A percentile compares a stretch with the other conserved stretches of the same genome.
Conservation (phyloP, 306 rosid species). For the Begonia fuchsioides region DNA sequence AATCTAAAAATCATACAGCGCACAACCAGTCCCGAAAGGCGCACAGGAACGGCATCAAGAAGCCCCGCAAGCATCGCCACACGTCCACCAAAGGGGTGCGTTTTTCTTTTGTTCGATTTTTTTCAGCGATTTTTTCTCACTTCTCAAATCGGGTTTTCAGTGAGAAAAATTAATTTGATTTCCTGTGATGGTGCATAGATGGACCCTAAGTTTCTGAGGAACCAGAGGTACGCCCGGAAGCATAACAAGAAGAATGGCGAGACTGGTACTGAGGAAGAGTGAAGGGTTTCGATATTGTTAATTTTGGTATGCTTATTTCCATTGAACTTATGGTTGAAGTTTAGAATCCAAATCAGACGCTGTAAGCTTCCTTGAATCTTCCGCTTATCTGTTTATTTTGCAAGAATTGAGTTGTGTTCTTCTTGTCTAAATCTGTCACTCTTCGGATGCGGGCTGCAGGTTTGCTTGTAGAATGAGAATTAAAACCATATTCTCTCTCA, state of each 20-base stretch:
- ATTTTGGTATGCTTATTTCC: no score
- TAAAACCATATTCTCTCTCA: no score
- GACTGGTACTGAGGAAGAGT: conserved; percentile 46
- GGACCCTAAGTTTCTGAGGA: conserved; percentile 98
- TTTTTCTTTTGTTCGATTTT: not conserved
- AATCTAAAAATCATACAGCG: conserved; percentile 99
- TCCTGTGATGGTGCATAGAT: conserved; percentile 25
- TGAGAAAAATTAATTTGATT: not conserved
- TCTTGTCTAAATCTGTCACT: no score
- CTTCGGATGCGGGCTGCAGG: no score
- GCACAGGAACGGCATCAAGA: conserved; percentile 91
- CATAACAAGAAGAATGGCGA: conserved; percentile 66
- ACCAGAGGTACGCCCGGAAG: conserved; percentile 99
- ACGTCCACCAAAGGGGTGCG: conserved; percentile 91
- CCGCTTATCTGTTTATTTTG: no score
- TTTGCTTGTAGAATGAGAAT: no score
- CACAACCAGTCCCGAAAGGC: conserved; percentile 98
- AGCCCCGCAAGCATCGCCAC: conserved; percentile 91
- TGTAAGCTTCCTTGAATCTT: no score
- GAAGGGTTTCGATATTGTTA: conserved; percentile 2
- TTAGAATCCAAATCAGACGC: no score
- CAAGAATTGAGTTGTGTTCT: no score
- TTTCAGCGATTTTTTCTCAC: not conserved
- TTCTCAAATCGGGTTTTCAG: not conserved
- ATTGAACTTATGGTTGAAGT: no score